Percentiles rank a stretch among this genome's conserved stretches.
phyloP scores from a whole-genome alignment of 78 protist species.

The Planoprotostelium fungivorum region DNA sequence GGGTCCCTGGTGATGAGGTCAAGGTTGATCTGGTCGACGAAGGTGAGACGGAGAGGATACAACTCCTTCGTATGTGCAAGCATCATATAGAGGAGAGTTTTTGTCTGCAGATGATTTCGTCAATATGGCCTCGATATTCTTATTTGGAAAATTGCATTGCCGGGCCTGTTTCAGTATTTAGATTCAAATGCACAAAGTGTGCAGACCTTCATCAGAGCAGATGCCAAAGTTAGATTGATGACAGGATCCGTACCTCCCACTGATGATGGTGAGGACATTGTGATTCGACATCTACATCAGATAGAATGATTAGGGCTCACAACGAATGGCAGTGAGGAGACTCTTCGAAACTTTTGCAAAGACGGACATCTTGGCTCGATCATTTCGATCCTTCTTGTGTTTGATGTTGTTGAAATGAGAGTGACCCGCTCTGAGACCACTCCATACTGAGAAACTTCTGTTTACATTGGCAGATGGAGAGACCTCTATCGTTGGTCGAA shows the following conservation, averaged over 20 bases:
- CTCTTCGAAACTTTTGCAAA: background rate
- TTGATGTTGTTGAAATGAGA: background rate
- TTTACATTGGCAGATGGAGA: too few relatives aligned
- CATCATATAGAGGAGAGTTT: background rate
- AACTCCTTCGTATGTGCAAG: background rate
- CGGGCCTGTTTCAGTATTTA: background rate
- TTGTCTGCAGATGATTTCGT: background rate
- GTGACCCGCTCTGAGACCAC: too few relatives aligned
- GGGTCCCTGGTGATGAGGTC: background rate
- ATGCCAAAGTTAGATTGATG: background rate
- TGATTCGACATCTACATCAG: background rate
- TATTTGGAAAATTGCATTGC: background rate
- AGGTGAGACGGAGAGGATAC: background rate
- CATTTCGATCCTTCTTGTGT: background rate
- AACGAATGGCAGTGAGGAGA: background rate
- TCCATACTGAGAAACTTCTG: too few relatives aligned
- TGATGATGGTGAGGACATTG: background rate
- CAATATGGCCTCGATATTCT: background rate
- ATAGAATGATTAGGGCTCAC: too few relatives aligned
- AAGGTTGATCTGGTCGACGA: background rate
- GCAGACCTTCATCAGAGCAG: background rate
- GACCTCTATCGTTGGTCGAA: too few relatives aligned
- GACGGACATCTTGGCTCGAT: background rate
- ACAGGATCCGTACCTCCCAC: background rate
- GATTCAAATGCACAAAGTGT: background rate